Evolutionary conservation across 768 basidiomycete species (phyloP).

Genomic region (Paxillus rubicundulus): DNA sequence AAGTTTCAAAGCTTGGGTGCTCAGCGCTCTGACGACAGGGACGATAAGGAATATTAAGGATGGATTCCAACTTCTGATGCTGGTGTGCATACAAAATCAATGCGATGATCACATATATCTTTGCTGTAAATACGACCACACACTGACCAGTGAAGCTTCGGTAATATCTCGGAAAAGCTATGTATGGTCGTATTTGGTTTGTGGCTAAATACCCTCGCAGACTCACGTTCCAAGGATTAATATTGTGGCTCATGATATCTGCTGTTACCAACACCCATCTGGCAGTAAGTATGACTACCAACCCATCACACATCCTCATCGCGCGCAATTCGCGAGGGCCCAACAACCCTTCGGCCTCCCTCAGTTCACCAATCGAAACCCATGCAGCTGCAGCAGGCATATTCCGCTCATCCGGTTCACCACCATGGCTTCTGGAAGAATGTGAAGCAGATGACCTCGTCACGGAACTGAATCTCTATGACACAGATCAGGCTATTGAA

Average conservation of each 20-base stretch:
- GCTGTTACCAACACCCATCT: background rate
- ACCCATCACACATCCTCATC: slow-evolving; percentile 86
- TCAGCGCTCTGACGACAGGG: no score
- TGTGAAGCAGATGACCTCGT: slow-evolving; percentile 67
- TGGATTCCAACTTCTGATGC: background rate
- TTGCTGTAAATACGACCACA: no score
- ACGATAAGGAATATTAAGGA: no score
- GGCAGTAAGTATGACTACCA: slow-evolving; percentile 30
- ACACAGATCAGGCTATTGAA: slow-evolving; percentile 70
- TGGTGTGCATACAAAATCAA: background rate
- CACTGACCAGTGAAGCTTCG: no score
- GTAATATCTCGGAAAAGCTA: no score
- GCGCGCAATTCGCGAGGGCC: slow-evolving; percentile 79
- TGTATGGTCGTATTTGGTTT: no score
- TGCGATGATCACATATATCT: no score
- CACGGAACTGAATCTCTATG: slow-evolving; percentile 65
- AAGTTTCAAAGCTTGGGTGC: no score
- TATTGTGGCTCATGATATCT: background rate
- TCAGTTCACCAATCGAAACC: slow-evolving; percentile 84
- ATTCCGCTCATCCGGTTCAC: slow-evolving; percentile 77
- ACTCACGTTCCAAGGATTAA: no score
- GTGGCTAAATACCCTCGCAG: no score
- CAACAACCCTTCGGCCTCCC: slow-evolving; percentile 73
- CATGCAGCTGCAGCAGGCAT: slow-evolving; percentile 85
- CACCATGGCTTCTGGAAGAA: slow-evolving; percentile 78